Base-by-base conservation (phyloP, 2,329 filamentous ascomycete genomes). In the Penicillium sp. region DNA sequence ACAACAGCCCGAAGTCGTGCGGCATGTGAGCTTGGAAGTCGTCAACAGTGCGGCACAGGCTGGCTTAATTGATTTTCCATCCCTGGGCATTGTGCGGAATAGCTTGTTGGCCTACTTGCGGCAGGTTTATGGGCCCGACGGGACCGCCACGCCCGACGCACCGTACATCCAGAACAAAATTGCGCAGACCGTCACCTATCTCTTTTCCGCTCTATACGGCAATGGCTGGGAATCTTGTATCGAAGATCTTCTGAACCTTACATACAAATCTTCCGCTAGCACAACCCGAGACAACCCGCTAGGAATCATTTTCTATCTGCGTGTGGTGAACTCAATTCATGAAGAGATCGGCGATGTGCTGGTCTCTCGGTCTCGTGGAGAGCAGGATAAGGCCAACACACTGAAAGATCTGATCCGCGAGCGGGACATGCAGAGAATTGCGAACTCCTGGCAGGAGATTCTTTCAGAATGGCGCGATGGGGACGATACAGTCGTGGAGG, bases 311-410 rank as follows among this genome's bases (percentile, higher is more conserved):
- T 86, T 99, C 67, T 98, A 97, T 77, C 84, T 99, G 54, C 89
- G 93, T 51, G 87, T 97, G 62, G 83, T 98, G 47, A 85, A 88
- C 63, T 95, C 93, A 33, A 88, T 99, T 47, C 95, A 99, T 71
- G 95, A 99, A 68, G 95, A 99, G 75, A 97, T 99, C 69, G 95
- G 93, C 62, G 95, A 99, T 77, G 88, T 95, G 66, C 83, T 98
- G 63, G 84, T 98, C 53, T 87, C 89, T 48, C 86, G 93, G 39
- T 88, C 92, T 51, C 85, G 84, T 45, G 85, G 85, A 55, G 92
- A 98, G 70, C 86, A 89, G 65, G 93, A 92, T 75, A 88, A 90
- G 61, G 96, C 96, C 72, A 92, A 88, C 25, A 87, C 93, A 62
- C 82, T 99, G 63, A 99, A 99, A 76, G 96, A 99, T 74, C 78